Conservation (phyloP, 2,329 filamentous ascomycete genomes). For the Aspergillus neotritici region DNA sequence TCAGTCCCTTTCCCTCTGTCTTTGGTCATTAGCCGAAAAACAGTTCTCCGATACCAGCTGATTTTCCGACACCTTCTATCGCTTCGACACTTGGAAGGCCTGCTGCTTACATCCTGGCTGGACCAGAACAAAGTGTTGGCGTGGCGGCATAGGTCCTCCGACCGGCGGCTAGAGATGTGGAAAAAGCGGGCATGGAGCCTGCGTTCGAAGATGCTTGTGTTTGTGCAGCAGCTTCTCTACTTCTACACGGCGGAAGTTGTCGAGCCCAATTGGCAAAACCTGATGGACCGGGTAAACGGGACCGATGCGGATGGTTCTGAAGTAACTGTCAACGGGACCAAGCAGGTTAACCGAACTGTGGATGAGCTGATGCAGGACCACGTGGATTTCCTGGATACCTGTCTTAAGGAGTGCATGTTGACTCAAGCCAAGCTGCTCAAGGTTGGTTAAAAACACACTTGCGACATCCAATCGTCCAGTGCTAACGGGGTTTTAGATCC, state of each 20-base stretch:
- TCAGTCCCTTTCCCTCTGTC: constrained; percentile 91
- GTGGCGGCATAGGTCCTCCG: constrained; percentile 76
- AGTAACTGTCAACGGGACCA: constrained; percentile 35
- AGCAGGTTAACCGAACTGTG: constrained; percentile 67
- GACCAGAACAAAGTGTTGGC: constrained; percentile 74
- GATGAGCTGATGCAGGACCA: constrained; percentile 99
- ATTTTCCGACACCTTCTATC: constrained; percentile 92
- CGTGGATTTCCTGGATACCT: constrained; percentile 95
- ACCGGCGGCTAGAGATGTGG: constrained; percentile 75
- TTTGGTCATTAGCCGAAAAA: constrained; percentile 91
- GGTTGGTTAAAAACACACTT: constrained; percentile 47
- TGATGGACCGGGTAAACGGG: constrained; percentile 77
- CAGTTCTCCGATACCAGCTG: constrained; percentile 92
- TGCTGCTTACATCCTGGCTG: constrained; percentile 83
- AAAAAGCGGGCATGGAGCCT: constrained; percentile 90
- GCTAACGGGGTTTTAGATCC: constrained; percentile 59
- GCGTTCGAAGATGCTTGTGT: constrained; percentile 89
- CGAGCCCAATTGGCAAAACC: constrained; percentile 90
- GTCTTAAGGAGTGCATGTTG: constrained; percentile 97
- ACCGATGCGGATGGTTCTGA: constrained; percentile 42
- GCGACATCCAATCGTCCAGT: background rate
- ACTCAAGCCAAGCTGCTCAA: constrained; percentile 92
- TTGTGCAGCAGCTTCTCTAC: constrained; percentile 93
- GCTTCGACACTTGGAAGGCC: constrained; percentile 79
- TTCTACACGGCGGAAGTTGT: constrained; percentile 97